phyloP scores from a whole-genome alignment of 2,329 filamentous ascomycete genomes.

The Fusarium sp. region DNA sequence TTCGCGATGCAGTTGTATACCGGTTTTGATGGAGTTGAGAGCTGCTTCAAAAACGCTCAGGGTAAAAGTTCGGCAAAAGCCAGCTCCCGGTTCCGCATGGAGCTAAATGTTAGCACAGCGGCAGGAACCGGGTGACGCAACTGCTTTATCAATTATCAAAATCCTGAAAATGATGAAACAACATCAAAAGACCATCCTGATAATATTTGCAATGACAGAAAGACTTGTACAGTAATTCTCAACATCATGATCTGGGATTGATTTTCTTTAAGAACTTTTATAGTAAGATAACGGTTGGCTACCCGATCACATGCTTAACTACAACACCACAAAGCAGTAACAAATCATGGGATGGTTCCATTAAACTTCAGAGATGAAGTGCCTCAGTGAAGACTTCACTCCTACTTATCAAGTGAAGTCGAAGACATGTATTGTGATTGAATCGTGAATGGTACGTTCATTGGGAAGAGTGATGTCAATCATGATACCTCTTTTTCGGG shows the following conservation, averaged over 20 bases:
- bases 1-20: conserved; percentile 46
- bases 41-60: conserved; percentile 56
- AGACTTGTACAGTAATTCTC: neutral
- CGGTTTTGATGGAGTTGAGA: conserved; percentile 49
- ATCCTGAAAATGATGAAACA: neutral
- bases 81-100: conserved; percentile 43
- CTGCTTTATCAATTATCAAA: conserved; percentile 10
- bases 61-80: conserved; percentile 59
- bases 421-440: neutral
- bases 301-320: neutral
- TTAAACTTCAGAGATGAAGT: neutral
- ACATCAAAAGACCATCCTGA: neutral
- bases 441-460: neutral
- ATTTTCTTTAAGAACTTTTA: neutral
- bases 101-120: conserved; percentile 44
- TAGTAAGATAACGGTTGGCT: neutral
- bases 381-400: no score
- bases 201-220: neutral
- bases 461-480: neutral
- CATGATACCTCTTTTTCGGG: neutral
- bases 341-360: neutral
- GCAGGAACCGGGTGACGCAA: conserved; percentile 54
- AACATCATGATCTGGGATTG: neutral
- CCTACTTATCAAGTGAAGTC: neutral
- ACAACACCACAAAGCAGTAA: neutral